These are phyloP conservation scores for Onygenales sp. DNA, from an alignment of 2,329 filamentous ascomycete species.

Conservation along the genomic window DNA sequence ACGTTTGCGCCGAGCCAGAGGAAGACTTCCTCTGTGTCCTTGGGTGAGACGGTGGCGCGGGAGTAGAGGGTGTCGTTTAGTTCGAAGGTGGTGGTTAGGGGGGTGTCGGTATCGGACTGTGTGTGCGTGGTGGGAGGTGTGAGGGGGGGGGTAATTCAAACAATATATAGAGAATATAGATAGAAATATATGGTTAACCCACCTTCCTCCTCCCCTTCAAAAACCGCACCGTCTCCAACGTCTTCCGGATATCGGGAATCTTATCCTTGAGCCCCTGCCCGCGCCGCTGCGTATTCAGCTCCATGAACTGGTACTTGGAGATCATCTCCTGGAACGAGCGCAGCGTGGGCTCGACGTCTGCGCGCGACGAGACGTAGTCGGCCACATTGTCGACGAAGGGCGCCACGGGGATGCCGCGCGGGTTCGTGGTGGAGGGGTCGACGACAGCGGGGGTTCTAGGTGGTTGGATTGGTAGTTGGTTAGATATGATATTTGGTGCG, in stretches of 20 bases:
- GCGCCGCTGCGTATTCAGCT: constrained; percentile 79
- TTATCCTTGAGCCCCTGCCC: constrained; percentile 79
- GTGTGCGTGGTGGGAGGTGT: not conserved
- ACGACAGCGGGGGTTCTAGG: constrained; percentile 13
- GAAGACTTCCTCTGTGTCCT: constrained; percentile 71
- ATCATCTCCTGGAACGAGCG: constrained; percentile 39
- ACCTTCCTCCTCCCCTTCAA: constrained; percentile 68
- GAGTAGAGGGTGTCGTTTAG: constrained; percentile 93
- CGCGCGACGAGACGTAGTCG: constrained; percentile 37
- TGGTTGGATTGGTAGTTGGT: constrained; percentile 12
- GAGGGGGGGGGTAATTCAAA: not conserved
- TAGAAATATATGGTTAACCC: constrained; percentile 11
- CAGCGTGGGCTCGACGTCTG: constrained; percentile 37
- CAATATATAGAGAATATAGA: not conserved
- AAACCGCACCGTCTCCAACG: constrained; percentile 82
- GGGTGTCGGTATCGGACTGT: constrained; percentile 32
- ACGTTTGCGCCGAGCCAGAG: constrained; percentile 98
- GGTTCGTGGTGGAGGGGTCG: constrained; percentile 27
- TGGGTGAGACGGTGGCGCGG: constrained; percentile 70
- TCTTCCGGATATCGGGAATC: constrained; percentile 95
- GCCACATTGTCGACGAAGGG: constrained; percentile 39
- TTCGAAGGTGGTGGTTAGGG: constrained; percentile 88
- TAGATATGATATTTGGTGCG: constrained; percentile 1
- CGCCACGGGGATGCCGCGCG: constrained; percentile 37
- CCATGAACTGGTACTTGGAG: constrained; percentile 99